Conservation (phyloP, 2,329 filamentous ascomycete species). For the Paecilomyces dactylethromorphus region DNA sequence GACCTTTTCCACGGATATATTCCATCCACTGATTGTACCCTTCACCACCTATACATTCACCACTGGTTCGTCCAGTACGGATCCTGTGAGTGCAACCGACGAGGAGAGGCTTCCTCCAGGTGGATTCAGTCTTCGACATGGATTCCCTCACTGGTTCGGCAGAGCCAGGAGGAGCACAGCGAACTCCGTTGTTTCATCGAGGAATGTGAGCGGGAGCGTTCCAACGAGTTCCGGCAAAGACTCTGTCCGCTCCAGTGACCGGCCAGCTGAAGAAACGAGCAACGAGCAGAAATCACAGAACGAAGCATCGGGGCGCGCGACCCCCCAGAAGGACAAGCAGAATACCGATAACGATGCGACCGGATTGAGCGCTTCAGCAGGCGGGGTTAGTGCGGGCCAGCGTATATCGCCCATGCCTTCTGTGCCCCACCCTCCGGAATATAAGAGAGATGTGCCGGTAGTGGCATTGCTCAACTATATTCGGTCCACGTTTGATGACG, state of each 20-base stretch:
- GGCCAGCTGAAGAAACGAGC: not conserved
- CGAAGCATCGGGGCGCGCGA: slow-evolving; percentile 3
- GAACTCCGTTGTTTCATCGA: slow-evolving; percentile 29
- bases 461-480: slow-evolving; percentile 74
- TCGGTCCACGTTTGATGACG: slow-evolving; percentile 72
- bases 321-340: slow-evolving; percentile 1
- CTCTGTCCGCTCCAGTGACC: not conserved
- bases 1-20: slow-evolving; percentile 86
- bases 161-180: slow-evolving; percentile 42
- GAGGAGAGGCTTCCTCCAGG: slow-evolving; percentile 79
- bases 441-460: slow-evolving; percentile 45
- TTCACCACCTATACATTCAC: slow-evolving; percentile 93
- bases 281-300: slow-evolving; percentile 3
- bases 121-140: slow-evolving; percentile 82
- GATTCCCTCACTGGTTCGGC: slow-evolving; percentile 87
- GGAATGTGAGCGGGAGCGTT: slow-evolving; percentile 39
- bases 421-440: slow-evolving; percentile 11
- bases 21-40: slow-evolving; percentile 87
- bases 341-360: not conserved
- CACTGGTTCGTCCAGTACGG: slow-evolving; percentile 66
- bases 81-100: slow-evolving; percentile 76
- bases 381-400: not conserved
- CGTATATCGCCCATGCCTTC: slow-evolving; percentile 10
- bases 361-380: not conserved
- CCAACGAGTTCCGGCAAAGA: slow-evolving; percentile 3